Conservation (phyloP, 202 grass and related monocot species). For the Hordeum pubiflorum region DNA sequence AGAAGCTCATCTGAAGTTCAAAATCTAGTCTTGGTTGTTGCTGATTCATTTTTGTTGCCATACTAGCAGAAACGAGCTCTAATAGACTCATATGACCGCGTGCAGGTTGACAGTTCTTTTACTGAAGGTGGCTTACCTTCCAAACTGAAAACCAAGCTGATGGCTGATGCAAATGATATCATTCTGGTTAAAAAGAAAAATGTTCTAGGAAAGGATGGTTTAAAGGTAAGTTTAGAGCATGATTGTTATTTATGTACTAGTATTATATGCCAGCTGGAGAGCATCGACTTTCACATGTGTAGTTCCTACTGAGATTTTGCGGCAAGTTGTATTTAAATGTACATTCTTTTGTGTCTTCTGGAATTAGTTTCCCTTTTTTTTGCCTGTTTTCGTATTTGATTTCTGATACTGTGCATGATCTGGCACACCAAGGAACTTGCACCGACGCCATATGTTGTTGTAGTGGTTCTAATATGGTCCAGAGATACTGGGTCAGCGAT, state of each 20-base stretch:
- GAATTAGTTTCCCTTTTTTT: background rate
- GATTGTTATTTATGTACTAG: background rate
- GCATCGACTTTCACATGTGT: background rate
- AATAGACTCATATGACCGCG: constrained; percentile 27
- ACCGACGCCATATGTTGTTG: background rate
- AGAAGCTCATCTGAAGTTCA: background rate
- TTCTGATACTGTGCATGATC: background rate
- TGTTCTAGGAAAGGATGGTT: constrained; percentile 62
- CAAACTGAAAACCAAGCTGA: constrained; percentile 59
- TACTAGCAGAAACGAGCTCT: constrained; percentile 4
- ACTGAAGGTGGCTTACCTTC: constrained; percentile 42
- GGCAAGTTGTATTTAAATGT: background rate
- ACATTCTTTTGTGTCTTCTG: background rate
- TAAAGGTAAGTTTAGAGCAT: constrained; percentile 48
- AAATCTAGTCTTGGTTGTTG: background rate
- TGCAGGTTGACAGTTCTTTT: constrained; percentile 50
- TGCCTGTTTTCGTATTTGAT: background rate
- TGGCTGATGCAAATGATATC: constrained; percentile 43
- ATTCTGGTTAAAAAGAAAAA: constrained; percentile 78
- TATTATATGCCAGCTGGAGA: background rate
- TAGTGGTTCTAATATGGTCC: background rate
- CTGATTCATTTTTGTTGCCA: background rate
- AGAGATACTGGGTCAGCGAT: background rate
- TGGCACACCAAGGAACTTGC: background rate
- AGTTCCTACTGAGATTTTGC: background rate